Percentiles rank a stretch among this genome's conserved stretches.
Conservation (phyloP, 1,284 basidiomycete genomes). For the Bondarzewia mesenterica region DNA sequence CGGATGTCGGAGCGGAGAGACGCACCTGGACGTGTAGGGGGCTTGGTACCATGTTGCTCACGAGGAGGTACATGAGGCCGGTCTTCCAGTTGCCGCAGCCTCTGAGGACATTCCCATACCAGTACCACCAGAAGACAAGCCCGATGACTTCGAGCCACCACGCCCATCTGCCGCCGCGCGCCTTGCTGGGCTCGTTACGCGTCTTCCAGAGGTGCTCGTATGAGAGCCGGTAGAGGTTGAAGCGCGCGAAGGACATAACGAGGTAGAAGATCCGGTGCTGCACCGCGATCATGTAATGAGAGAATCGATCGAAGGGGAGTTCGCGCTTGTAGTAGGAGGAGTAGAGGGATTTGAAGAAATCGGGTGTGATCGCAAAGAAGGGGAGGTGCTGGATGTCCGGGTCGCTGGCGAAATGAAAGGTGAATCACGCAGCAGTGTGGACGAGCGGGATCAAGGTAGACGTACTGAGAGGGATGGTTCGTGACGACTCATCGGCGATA, state of each 20-base stretch:
- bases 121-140: conserved; percentile 71
- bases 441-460: not conserved
- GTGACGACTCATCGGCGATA: conserved; percentile 65
- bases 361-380: conserved; percentile 90
- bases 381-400: conserved; percentile 95
- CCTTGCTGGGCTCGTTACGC: conserved; percentile 50
- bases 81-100: conserved; percentile 63
- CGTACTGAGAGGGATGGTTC: conserved; percentile 92
- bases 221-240: conserved; percentile 91
- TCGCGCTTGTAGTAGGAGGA: conserved; percentile 93
- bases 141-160: conserved; percentile 67
- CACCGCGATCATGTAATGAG: conserved; percentile 60
- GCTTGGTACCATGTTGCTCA: conserved; percentile 76
- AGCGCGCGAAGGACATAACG: conserved; percentile 86
- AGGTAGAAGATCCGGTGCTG: conserved; percentile 95
- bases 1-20: not conserved
- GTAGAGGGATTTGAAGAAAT: conserved; percentile 81
- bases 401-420: conserved; percentile 54
- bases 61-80: conserved; percentile 61
- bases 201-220: conserved; percentile 71
- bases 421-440: not conserved
- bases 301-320: conserved; percentile 72
- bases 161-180: conserved; percentile 59
- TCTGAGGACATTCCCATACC: conserved; percentile 63
- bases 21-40: conserved; percentile 80